Base-by-base conservation (phyloP, 1,284 basidiomycete genomes). In the Wolfiporia cocos region DNA sequence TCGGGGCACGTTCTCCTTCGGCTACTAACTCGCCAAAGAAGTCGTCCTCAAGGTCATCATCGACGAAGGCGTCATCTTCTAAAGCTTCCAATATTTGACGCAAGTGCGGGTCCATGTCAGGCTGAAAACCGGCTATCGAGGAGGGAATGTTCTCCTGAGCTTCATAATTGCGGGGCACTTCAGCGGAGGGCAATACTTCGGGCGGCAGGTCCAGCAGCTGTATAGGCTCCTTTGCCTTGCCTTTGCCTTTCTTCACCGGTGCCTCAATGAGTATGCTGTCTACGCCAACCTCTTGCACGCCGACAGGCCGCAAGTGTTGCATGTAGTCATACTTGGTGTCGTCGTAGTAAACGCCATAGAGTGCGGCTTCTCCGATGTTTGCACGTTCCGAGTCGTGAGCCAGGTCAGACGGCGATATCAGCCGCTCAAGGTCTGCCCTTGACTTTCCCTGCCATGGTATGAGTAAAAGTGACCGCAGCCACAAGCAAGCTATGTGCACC, bases 311-410 rank as follows among this genome's bases (percentile, higher is more conserved):
- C 28, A 99, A 74, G 67, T 99, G 96, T 65, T 95, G 87, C 91
- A 98, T 95, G 70, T 99, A 99, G 64, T 99, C 91, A 69, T 99
- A 99, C 43, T 91, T 78, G n/a, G 91, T 90, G 59, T 99, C 95
- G 66, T 99, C 94, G 68, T 81, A 99, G 67, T 92, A 93, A 57
- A 99, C 71, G 9, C 93, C 95, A 63, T 98, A 96, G 19, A 81
- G 61, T 3, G 90, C 73, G 0, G 96, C 96, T 69, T 99, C 91
- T 43, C 94, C 96, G 47, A 82, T 65, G 46, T 79, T 81, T 17
- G 66, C 51, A 43, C 66, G 64, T 14, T 53, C 51, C 39, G 61
- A 56, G 41, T 75, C 73, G 32, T 69, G 65, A 26, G 66, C 69
- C 37, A 81, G 66, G n/a, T 84, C 80, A 17, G 76, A 74, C 6